Percentiles rank a stretch among this genome's conserved stretches.
Evolutionary conservation across 2,329 filamentous ascomycete genomes (phyloP).

Genomic region (Simplicillium sp.): DNA sequence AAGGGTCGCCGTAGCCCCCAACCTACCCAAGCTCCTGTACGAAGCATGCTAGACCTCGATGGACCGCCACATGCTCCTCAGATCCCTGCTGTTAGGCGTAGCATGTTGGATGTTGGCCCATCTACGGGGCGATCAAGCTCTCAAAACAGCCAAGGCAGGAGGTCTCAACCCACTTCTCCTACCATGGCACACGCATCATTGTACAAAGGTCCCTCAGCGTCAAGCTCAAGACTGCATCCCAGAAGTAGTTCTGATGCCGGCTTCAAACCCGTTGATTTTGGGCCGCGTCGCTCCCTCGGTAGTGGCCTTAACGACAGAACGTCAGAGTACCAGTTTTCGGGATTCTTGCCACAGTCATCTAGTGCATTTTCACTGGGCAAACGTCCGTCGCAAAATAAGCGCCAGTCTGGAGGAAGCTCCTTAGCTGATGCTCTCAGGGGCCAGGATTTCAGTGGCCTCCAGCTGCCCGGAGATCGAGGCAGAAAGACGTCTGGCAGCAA

Average conservation of each 20-base stretch:
- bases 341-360: slow-evolving; percentile 40
- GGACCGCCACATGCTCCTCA: slow-evolving; percentile 27
- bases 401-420: slow-evolving; percentile 20
- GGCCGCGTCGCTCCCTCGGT: slow-evolving; percentile 15
- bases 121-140: slow-evolving; percentile 11
- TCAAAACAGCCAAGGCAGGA: slow-evolving; percentile 21
- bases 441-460: slow-evolving; percentile 38
- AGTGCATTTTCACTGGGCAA: slow-evolving; percentile 40
- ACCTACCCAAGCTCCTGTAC: slow-evolving; percentile 42
- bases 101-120: slow-evolving; percentile 42
- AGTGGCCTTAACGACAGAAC: slow-evolving; percentile 28
- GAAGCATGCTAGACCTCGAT: slow-evolving; percentile 57
- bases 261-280: slow-evolving; percentile 36
- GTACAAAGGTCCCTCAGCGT: slow-evolving; percentile 9
- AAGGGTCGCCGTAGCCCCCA: slow-evolving; percentile 18
- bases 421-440: slow-evolving; percentile 47
- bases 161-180: slow-evolving; percentile 21
- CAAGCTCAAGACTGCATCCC: slow-evolving; percentile 21
- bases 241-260: slow-evolving; percentile 48
- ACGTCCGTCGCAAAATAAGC: slow-evolving; percentile 35
- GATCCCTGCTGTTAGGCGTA: slow-evolving; percentile 30
- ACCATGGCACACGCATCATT: slow-evolving; percentile 10
- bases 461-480: slow-evolving; percentile 35
- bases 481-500: slow-evolving; percentile 29
- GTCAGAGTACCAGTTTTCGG: slow-evolving; percentile 51